Evolutionary conservation across 73 alveolate genomes (phyloP).

Genomic region (Paramecium biaurelia): DNA sequence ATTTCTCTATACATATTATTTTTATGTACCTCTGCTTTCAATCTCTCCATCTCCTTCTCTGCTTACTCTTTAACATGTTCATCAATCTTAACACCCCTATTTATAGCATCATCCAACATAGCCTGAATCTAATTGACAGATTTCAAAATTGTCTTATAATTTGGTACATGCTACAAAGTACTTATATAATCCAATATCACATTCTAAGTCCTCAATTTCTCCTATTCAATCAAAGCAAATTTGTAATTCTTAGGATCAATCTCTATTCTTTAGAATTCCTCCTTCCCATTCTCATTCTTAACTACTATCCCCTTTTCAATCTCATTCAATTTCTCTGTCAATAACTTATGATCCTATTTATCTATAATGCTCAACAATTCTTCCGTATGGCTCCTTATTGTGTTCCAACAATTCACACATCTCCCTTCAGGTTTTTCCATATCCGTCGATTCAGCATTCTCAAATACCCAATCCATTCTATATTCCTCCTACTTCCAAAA

Average conservation of each 20-base stretch:
- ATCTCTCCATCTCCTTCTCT: slow-evolving; percentile 73
- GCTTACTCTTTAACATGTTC: slow-evolving; percentile 66
- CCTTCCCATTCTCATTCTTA: background rate
- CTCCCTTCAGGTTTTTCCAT: slow-evolving; percentile 60
- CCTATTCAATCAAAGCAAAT: slow-evolving; percentile 48
- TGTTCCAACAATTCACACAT: slow-evolving; percentile 56
- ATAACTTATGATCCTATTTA: slow-evolving; percentile 32
- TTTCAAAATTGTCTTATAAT: slow-evolving; percentile 78
- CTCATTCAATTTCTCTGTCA: slow-evolving; percentile 54
- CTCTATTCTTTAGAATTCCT: slow-evolving; percentile 23
- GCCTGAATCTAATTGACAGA: slow-evolving; percentile 71
- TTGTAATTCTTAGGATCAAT: slow-evolving; percentile 55
- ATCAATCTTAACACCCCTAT: slow-evolving; percentile 70
- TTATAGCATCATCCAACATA: slow-evolving; percentile 71
- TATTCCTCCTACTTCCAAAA: slow-evolving; percentile 35
- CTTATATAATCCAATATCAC: slow-evolving; percentile 38
- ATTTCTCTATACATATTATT: slow-evolving; percentile 59
- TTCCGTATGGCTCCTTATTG: slow-evolving; percentile 17
- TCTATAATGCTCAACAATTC: slow-evolving; percentile 41
- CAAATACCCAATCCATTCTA: slow-evolving; percentile 59
- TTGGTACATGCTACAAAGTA: slow-evolving; percentile 57
- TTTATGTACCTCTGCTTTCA: slow-evolving; percentile 67
- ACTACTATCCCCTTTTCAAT: background rate
- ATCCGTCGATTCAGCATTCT: slow-evolving; percentile 1
- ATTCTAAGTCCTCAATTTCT: slow-evolving; percentile 61